A percentile compares a stretch with the other conserved stretches of the same genome.
Conservation (phyloP, 164 flowering plant genomes). For the Pachysandra terminalis region DNA sequence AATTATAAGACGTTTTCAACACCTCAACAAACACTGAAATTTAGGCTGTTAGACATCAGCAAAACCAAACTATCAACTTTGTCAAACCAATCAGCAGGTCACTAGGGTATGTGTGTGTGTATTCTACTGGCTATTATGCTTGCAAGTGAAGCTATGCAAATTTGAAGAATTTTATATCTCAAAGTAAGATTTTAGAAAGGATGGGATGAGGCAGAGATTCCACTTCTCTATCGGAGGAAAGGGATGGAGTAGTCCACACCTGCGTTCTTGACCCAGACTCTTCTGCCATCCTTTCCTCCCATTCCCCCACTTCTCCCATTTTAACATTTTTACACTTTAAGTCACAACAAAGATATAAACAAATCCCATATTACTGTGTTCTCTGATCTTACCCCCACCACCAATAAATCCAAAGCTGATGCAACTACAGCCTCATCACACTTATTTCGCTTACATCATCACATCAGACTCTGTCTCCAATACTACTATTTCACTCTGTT, state of each 20-base stretch:
- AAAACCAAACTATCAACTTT: too few species aligned
- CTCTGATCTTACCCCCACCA: background rate
- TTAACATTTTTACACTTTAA: too few species aligned
- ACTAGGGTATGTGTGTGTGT: too few species aligned
- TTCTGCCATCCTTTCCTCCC: conserved; percentile 23
- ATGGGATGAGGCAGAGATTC: conserved; percentile 48
- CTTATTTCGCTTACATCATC: conserved; percentile 20
- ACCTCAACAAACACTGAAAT: too few species aligned
- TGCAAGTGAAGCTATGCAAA: too few species aligned
- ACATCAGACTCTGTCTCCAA: background rate
- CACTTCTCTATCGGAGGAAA: conserved; percentile 29
- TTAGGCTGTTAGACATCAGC: too few species aligned
- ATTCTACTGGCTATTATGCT: too few species aligned
- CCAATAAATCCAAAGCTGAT: conserved; percentile 19
- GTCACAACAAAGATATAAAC: background rate
- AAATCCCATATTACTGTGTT: background rate
- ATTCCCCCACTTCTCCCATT: conserved; percentile 9
- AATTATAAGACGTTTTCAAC: too few species aligned
- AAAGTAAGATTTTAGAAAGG: conserved; percentile 10
- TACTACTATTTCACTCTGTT: too few species aligned
- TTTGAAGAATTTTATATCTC: too few species aligned
- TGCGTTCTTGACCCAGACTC: conserved; percentile 23
- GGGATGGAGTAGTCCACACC: conserved; percentile 24
- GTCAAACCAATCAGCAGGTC: too few species aligned
- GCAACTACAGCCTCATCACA: conserved; percentile 6